These are phyloP conservation scores for Scortechinia acanthostroma DNA, from an alignment of 2,329 filamentous ascomycete species.

Conservation along the genomic window DNA sequence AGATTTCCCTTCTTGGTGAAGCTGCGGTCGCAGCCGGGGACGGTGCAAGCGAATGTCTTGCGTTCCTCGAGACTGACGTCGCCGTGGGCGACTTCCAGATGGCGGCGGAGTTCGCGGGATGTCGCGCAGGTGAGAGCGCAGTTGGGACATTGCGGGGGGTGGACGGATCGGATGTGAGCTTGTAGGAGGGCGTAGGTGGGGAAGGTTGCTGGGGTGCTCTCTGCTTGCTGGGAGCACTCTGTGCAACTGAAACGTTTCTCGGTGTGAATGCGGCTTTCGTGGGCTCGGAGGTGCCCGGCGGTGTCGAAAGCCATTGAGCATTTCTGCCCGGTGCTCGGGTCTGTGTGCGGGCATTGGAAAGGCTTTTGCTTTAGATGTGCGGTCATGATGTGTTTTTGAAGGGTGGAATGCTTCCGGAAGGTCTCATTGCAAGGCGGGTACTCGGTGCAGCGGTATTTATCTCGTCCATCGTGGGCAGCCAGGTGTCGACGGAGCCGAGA, in stretches of 20 bases:
- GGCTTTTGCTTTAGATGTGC: slow-evolving; percentile 69
- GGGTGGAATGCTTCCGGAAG: slow-evolving; percentile 81
- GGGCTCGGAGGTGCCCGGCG: slow-evolving; percentile 62
- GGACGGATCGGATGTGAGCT: slow-evolving; percentile 65
- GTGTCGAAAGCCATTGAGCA: slow-evolving; percentile 72
- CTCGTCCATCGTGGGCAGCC: slow-evolving; percentile 70
- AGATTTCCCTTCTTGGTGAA: slow-evolving; percentile 84
- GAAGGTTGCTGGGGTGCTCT: slow-evolving; percentile 46
- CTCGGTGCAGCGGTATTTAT: slow-evolving; percentile 68
- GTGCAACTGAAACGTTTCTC: slow-evolving; percentile 70
- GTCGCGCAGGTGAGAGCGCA: slow-evolving; percentile 66
- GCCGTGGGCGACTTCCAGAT: slow-evolving; percentile 73
- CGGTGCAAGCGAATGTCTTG: slow-evolving; percentile 60
- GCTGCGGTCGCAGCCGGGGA: slow-evolving; percentile 62
- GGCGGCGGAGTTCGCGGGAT: slow-evolving; percentile 63
- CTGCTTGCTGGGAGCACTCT: slow-evolving; percentile 48
- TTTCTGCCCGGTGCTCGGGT: slow-evolving; percentile 7
- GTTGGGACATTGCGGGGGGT: slow-evolving; percentile 64
- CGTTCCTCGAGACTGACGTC: slow-evolving; percentile 52
- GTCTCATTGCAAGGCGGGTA: slow-evolving; percentile 66
- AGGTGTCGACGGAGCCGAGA: slow-evolving; percentile 72
- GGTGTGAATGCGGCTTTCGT: slow-evolving; percentile 65
- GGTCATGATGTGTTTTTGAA: slow-evolving; percentile 74
- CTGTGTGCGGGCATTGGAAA: slow-evolving; percentile 57
- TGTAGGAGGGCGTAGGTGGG: slow-evolving; percentile 66